Base-by-base conservation (phyloP, 306 rosid species). In the Prunus mira region DNA sequence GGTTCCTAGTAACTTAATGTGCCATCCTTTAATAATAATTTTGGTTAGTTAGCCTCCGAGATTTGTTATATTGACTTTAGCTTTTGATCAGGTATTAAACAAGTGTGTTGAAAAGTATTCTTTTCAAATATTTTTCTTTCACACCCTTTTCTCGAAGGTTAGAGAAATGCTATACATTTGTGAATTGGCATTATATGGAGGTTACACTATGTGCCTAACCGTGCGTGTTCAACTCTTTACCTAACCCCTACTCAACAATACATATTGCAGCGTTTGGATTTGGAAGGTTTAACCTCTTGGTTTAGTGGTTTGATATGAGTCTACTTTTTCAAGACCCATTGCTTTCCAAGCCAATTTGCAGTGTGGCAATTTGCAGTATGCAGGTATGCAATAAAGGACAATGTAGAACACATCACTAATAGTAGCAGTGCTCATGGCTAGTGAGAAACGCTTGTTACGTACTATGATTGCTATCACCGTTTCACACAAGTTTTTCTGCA, bases 1-100 rank as follows among this genome's bases (percentile, higher is more conserved):
- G 51, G 65, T 72, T 27, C 51, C 55, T 4, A 24, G 58, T 73
- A 73, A 45, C 58, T 27, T 18, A 32, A 73, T 18, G 30, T 47
- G 18, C 30, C 68, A 17, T 45, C 3, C 5, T 20, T 58, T 73
- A 28, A 60, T 63, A 71, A 34, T 9, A 38, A 22, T 54, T 71
- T 69, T 56, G 66, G 34, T 71, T 45, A 12, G 49, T 52, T n/a
- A 32, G 65, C 60, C 63, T n/a, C 30, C 12, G 64, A 70, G 63
- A 30, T 70, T 70, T 30, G 19, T 52, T 18, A 32, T 8, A 20
- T 43, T 41, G 51, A 49, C 51, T 65, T 34, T 65, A 43, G 54
- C 71, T 43, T 43, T 66, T 41, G 54, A 43, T 41, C 71, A 66
- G 20, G 32, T 14, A 24, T 34, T 18, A 65, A 9, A 34, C 20